A percentile compares a stretch with the other conserved stretches of the same genome.
These are phyloP conservation scores for Quercus phellos DNA, from an alignment of 331 rosid genomes.

Conservation along the genomic window DNA sequence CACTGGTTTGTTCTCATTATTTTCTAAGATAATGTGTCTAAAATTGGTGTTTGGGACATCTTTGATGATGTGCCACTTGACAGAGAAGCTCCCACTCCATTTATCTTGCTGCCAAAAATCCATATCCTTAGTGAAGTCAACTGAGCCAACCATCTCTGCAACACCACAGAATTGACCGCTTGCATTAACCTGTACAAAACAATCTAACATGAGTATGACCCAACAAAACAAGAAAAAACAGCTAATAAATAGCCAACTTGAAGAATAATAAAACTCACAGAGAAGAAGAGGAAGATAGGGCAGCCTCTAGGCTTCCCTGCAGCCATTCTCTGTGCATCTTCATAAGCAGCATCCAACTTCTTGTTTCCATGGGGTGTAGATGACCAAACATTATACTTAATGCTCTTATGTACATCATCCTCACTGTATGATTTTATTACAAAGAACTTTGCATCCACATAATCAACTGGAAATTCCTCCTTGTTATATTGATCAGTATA, in stretches of 20 bases:
- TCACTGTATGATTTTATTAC: constrained; percentile 93
- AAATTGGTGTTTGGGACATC: constrained; percentile 77
- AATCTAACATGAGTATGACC: constrained; percentile 13
- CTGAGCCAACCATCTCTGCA: constrained; percentile 92
- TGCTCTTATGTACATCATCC: constrained; percentile 93
- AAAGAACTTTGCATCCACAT: constrained; percentile 65
- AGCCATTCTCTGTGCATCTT: constrained; percentile 62
- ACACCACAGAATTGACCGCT: constrained; percentile 95
- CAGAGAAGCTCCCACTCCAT: constrained; percentile 94
- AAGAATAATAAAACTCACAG: constrained; percentile 48
- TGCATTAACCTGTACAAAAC: constrained; percentile 67
- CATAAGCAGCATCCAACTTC: constrained; percentile 68
- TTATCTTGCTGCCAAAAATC: constrained; percentile 98
- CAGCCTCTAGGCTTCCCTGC: constrained; percentile 63
- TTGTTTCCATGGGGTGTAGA: constrained; percentile 95
- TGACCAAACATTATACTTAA: constrained; percentile 91
- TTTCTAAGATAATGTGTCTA: constrained; percentile 83
- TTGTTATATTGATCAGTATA: constrained; percentile 75
- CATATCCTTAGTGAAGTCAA: constrained; percentile 81
- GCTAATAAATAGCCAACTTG: neutral
- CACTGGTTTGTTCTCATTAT: constrained; percentile 91
- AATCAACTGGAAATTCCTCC: constrained; percentile 62
- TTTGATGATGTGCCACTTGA: constrained; percentile 85
- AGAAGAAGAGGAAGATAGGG: constrained; percentile 78
- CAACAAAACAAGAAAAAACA: neutral